These are phyloP conservation scores for Marchantia paleacea DNA, from an alignment of 225 moss, liverwort and hornwort genomes.

Conservation along the genomic window DNA sequence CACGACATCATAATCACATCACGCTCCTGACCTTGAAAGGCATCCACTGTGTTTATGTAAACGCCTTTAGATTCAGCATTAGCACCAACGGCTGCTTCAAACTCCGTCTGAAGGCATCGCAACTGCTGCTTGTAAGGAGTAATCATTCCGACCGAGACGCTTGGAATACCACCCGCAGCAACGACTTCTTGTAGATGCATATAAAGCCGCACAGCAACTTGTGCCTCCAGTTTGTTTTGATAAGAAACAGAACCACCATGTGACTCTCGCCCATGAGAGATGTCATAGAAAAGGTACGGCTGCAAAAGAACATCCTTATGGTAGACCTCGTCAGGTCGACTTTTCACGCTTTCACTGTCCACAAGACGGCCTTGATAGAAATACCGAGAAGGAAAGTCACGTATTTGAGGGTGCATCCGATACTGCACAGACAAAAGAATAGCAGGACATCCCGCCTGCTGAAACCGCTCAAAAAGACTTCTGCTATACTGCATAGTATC, in stretches of 20 bases:
- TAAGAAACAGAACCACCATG: slow-evolving; percentile 99
- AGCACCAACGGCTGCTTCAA: slow-evolving; percentile 64
- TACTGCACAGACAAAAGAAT: slow-evolving; percentile 98
- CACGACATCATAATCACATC: slow-evolving; percentile 99
- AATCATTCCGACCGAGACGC: slow-evolving; percentile 86
- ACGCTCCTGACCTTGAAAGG: slow-evolving; percentile 98
- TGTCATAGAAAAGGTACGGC: slow-evolving; percentile 95
- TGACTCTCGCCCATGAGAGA: slow-evolving; percentile 91
- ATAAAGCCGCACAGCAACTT: slow-evolving; percentile 87
- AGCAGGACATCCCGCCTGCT: slow-evolving; percentile 96
- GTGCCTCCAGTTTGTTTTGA: slow-evolving; percentile 97
- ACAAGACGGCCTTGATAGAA: slow-evolving; percentile 86
- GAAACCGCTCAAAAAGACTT: slow-evolving; percentile 96
- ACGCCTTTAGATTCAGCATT: slow-evolving; percentile 88
- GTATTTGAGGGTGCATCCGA: slow-evolving; percentile 97
- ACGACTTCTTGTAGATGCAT: slow-evolving; percentile 67
- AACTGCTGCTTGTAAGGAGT: slow-evolving; percentile 99
- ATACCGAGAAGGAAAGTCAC: slow-evolving; percentile 93
- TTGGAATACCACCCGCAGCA: slow-evolving; percentile 56
- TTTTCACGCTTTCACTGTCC: slow-evolving; percentile 91
- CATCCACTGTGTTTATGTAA: slow-evolving; percentile 97
- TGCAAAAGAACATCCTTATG: slow-evolving; percentile 77
- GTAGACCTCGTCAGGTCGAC: slow-evolving; percentile 64
- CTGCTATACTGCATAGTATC: slow-evolving; percentile 99
- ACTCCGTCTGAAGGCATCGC: slow-evolving; percentile 89